Evolutionary conservation across 345 rosid species (phyloP).

Genomic region (Eutrema heterophyllum): DNA sequence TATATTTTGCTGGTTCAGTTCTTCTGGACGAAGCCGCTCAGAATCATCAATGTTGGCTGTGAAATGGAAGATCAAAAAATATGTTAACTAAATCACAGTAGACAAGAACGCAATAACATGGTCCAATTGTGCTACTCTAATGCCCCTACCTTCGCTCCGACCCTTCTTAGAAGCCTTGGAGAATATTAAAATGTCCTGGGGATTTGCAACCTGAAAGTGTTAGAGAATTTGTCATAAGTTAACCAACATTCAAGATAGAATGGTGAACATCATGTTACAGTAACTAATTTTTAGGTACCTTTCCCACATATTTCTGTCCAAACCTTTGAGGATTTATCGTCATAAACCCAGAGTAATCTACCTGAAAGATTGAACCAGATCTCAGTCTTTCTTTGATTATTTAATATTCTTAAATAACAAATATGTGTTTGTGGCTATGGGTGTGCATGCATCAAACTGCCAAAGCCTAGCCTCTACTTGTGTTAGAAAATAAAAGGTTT

Average conservation of each 20-base stretch:
- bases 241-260: constrained; percentile 8
- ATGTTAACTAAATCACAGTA: not conserved
- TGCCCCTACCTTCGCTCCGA: constrained; percentile 46
- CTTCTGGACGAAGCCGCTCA: constrained; percentile 95
- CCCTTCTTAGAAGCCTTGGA: constrained; percentile 77
- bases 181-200: constrained; percentile 95
- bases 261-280: not conserved
- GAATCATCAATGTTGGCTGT: constrained; percentile 75
- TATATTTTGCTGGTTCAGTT: constrained; percentile 93
- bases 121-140: not conserved
- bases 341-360: constrained; percentile 98
- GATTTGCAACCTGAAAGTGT: constrained; percentile 82
- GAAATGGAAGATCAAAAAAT: constrained; percentile 20
- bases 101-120: not conserved
- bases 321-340: constrained; percentile 98
- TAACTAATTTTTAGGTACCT: constrained; percentile 47
- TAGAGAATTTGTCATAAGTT: constrained; percentile 2
- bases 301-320: constrained; percentile 98
- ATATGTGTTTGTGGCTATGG: not conserved
- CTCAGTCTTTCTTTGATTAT: constrained; percentile 10
- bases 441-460: not conserved
- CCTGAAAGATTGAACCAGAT: constrained; percentile 42
- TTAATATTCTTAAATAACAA: not conserved
- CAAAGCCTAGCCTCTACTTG: constrained; percentile 11
- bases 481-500: not conserved